Evolutionary conservation across 345 rosid genomes (phyloP), one percentile per base, ranked within the genome.

Genomic region (Boechera stricta): DNA sequence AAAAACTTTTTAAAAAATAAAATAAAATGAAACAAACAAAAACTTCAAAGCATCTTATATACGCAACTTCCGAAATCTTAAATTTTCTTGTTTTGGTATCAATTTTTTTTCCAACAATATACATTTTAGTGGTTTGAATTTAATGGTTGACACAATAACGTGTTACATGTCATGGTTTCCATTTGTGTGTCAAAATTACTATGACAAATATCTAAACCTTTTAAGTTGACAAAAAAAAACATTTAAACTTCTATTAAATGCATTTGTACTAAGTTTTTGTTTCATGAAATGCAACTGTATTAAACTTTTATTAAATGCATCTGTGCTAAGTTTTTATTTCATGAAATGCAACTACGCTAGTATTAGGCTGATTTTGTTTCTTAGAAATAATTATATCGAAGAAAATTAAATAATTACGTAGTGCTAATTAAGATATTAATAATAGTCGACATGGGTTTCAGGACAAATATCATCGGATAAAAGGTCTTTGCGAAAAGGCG

Each of bases 401-500:
- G 24, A 36, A 33, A 63, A 15, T 32, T 41, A 31, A 61, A 39
- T 31, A 62, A 36, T 45, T 77, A 63, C 33, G 63, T 63, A 70
- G 9, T 24, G 18, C 76, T 77, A 70, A 70, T 44, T 54, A 71
- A 62, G 32, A 35, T 31, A 64, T 67, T 88, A 91, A 81, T 86
- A 93, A 76, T 93, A 93, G 39, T 93, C 96, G 18, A 91, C 92
- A 48, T 74, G 76, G 55, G 93, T 87, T 64, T 84, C 85, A 4
- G 88, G 88, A 85, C 90, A 84, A 65, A 89, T 85, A 35, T 89
- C 93, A 74, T 89, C 89, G 2, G 90, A 85, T 31, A 87, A 89
- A 75, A 76, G 78, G 12, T 86, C 90, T 85, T 72, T 84, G 47
- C 84, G 80, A 75, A 84, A 89, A 3, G 95, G 87, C 0, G 89